Evolutionary conservation across 176 grass and related monocot species (phyloP).

Genomic region (Cenchrus fungigraminus): DNA sequence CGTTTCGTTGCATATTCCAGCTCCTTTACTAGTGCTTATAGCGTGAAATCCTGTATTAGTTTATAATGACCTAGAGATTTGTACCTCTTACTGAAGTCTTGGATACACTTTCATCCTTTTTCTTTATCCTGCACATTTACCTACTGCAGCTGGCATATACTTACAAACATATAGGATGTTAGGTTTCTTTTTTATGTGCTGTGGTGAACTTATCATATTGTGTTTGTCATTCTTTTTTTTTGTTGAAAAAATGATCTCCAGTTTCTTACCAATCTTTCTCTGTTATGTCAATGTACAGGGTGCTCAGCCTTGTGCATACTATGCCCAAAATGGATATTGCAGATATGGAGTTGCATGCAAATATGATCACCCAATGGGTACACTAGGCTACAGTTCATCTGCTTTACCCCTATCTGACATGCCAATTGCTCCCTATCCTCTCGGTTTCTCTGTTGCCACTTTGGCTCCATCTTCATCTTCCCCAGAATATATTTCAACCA

Average conservation of each 20-base stretch:
- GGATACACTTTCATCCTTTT: not conserved
- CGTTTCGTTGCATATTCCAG: slow-evolving; percentile 24
- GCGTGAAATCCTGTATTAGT: slow-evolving; percentile 6
- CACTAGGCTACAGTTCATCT: slow-evolving; percentile 70
- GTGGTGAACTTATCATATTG: not conserved
- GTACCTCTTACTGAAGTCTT: slow-evolving; percentile 10
- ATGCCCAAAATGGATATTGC: slow-evolving; percentile 80
- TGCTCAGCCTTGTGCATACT: slow-evolving; percentile 72
- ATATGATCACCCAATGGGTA: slow-evolving; percentile 79
- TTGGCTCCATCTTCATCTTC: slow-evolving; percentile 72
- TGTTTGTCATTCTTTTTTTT: not conserved
- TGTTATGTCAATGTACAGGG: slow-evolving; percentile 55
- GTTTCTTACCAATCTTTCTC: slow-evolving; percentile 38
- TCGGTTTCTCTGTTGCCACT: slow-evolving; percentile 61
- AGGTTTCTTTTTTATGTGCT: slow-evolving; percentile 29
- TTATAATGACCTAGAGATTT: not conserved
- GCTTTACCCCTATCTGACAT: slow-evolving; percentile 66
- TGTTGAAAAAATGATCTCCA: not conserved
- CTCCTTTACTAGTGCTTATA: slow-evolving; percentile 3
- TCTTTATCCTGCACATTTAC: not conserved
- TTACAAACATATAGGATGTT: not conserved
- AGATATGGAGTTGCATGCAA: slow-evolving; percentile 85
- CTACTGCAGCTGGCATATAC: not conserved
- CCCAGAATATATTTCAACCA: slow-evolving; percentile 63
- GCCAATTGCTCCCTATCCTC: slow-evolving; percentile 60